Percentiles rank a stretch among this genome's conserved stretches.
These are phyloP conservation scores for Pichia pseudocactophila DNA, from an alignment of 805 yeast genomes.

Conservation along the genomic window DNA sequence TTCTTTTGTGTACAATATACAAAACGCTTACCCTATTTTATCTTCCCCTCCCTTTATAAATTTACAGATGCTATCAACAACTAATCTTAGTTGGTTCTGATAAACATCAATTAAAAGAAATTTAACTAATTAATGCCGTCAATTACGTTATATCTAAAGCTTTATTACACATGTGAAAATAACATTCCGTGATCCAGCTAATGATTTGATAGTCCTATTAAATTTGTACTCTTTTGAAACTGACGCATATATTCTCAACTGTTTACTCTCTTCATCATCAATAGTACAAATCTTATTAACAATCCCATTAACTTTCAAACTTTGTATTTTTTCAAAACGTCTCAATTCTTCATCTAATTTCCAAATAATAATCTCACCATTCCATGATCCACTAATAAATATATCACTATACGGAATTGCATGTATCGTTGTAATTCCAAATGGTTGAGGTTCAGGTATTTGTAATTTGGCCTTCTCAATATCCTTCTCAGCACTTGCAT, in stretches of 20 bases:
- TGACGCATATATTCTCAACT: slow-evolving; percentile 52
- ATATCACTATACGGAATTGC: slow-evolving; percentile 81
- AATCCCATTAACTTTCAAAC: slow-evolving; percentile 57
- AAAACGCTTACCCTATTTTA: neutral
- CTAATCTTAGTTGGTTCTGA: neutral
- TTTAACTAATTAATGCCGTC: too few relatives aligned
- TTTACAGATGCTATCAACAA: too few relatives aligned
- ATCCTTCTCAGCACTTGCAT: slow-evolving; percentile 45
- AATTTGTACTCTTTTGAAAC: slow-evolving; percentile 78
- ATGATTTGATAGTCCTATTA: slow-evolving; percentile 74
- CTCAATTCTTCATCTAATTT: slow-evolving; percentile 56
- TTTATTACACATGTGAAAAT: slow-evolving; percentile 46
- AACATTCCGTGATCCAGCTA: slow-evolving; percentile 65
- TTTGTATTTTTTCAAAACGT: slow-evolving; percentile 47
- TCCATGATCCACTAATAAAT: slow-evolving; percentile 83
- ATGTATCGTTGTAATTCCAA: slow-evolving; percentile 73
- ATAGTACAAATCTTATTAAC: slow-evolving; percentile 52
- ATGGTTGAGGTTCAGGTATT: slow-evolving; percentile 69
- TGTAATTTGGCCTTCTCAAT: slow-evolving; percentile 32
- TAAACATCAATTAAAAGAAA: neutral
- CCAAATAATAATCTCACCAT: slow-evolving; percentile 76
- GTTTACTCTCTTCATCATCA: slow-evolving; percentile 44
- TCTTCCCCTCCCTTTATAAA: neutral
- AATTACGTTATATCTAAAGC: slow-evolving; percentile 7
- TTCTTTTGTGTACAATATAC: neutral